These are phyloP conservation scores for Tylopilus sp. DNA, from an alignment of 768 basidiomycete species.

Conservation along the genomic window DNA sequence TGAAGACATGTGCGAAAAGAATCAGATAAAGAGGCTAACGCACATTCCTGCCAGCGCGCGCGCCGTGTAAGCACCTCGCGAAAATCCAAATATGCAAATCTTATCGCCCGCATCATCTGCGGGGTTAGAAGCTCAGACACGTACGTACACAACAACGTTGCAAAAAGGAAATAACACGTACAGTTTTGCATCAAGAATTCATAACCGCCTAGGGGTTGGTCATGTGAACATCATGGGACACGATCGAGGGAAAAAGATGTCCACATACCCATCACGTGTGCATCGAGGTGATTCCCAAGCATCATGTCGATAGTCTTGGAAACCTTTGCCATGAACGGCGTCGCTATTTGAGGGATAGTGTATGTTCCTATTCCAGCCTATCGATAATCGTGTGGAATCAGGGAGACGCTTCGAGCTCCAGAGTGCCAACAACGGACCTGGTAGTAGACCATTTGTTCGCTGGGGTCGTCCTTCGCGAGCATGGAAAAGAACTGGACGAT, in stretches of 20 bases:
- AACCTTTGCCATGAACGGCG: constrained; percentile 51
- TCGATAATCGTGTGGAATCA: background rate
- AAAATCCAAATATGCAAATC: constrained; percentile 80
- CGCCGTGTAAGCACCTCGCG: constrained; percentile 72
- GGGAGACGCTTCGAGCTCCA: background rate
- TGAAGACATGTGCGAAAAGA: background rate
- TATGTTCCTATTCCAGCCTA: constrained; percentile 77
- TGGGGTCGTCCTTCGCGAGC: constrained; percentile 62
- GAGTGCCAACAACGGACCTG: constrained; percentile 42
- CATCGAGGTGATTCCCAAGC: constrained; percentile 59
- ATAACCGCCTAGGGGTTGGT: constrained; percentile 50
- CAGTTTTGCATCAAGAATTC: constrained; percentile 80
- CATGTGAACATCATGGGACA: background rate
- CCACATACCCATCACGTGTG: constrained; percentile 64
- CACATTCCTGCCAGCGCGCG: constrained; percentile 73
- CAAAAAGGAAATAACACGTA: constrained; percentile 25
- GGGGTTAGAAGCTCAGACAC: background rate
- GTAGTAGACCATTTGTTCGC: constrained; percentile 70
- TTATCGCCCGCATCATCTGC: constrained; percentile 65
- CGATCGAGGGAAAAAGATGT: background rate
- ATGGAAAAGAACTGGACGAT: constrained; percentile 66
- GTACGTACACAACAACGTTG: background rate
- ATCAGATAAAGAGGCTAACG: constrained; percentile 12
- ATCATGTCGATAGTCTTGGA: constrained; percentile 57
- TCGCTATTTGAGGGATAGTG: constrained; percentile 58